phyloP scores from a whole-genome alignment of 805 yeast genomes.

The Ogataea pilisensis region DNA sequence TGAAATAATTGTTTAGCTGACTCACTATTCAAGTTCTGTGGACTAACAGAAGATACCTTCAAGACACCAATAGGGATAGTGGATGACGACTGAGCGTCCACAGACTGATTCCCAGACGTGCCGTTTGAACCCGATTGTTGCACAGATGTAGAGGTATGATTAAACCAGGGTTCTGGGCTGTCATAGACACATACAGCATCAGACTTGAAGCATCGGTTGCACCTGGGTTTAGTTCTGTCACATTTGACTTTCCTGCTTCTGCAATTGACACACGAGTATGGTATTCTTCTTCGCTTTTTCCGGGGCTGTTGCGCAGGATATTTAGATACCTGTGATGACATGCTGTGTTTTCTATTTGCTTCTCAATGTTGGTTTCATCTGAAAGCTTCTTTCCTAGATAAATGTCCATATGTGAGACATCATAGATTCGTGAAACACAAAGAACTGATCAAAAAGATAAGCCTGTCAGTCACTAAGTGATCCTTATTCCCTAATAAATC shows the following conservation, averaged over 20 bases:
- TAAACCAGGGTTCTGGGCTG: constrained; percentile 17
- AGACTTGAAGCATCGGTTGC: constrained; percentile 17
- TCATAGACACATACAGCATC: constrained; percentile 19
- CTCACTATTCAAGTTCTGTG: not conserved
- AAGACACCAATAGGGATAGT: not conserved
- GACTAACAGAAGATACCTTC: not conserved
- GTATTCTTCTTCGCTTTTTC: constrained; percentile 22
- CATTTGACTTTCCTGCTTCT: constrained; percentile 24
- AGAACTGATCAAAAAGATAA: too few species aligned
- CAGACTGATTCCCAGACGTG: not conserved
- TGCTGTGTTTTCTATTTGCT: too few species aligned
- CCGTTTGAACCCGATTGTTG: not conserved
- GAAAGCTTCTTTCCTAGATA: too few species aligned
- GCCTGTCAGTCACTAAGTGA: too few species aligned
- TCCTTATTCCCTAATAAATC: too few species aligned
- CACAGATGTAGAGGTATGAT: not conserved
- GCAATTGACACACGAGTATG: constrained; percentile 23
- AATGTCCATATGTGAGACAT: too few species aligned
- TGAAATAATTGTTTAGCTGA: not conserved
- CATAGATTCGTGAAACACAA: too few species aligned
- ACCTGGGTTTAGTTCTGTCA: constrained; percentile 20
- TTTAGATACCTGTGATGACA: not conserved
- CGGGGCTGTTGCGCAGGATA: not conserved
- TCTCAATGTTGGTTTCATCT: too few species aligned
- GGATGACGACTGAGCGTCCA: not conserved